A percentile compares a stretch with the other conserved stretches of the same genome.
phyloP scores from a whole-genome alignment of 2,329 filamentous ascomycete species.

The Fusarium tupiense region DNA sequence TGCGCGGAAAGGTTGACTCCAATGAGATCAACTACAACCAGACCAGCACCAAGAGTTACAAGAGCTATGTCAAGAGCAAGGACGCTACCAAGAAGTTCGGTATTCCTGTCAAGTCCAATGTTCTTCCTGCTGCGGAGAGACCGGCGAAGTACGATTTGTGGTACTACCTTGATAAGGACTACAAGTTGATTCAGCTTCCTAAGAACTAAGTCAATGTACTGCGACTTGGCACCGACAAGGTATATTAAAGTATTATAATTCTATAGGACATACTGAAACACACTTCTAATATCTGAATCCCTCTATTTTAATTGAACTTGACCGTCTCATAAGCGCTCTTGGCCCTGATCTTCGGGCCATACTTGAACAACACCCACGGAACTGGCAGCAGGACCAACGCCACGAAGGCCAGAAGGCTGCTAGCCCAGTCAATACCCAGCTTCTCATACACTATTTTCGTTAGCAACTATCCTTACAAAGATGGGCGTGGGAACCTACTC shows the following conservation, averaged over 20 bases:
- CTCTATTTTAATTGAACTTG: not conserved
- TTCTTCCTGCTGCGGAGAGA: constrained; percentile 44
- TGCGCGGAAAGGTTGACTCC: constrained; percentile 49
- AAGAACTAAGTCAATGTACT: constrained; percentile 34
- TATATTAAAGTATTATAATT: not conserved
- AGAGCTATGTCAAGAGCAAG: constrained; percentile 47
- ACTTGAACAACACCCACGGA: constrained; percentile 63
- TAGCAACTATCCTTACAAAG: not conserved
- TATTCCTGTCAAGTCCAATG: constrained; percentile 44
- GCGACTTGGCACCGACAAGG: rapidly evolving
- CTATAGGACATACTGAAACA: not conserved
- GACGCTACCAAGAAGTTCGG: constrained; percentile 46
- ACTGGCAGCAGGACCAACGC: constrained; percentile 59
- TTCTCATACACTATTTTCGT: constrained; percentile 50
- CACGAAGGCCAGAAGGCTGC: constrained; percentile 59
- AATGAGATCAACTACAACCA: constrained; percentile 55
- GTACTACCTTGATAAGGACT: constrained; percentile 51
- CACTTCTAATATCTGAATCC: not conserved
- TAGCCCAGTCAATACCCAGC: constrained; percentile 59
- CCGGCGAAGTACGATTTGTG: constrained; percentile 49
- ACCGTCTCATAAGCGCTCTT: constrained; percentile 31
- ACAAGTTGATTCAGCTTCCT: constrained; percentile 44
- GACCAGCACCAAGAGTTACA: constrained; percentile 46
- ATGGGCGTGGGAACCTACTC: constrained; percentile 48
- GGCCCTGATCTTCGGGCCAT: constrained; percentile 48